Conservation (phyloP, 345 rosid genomes). For the Corchorus olitorius region DNA sequence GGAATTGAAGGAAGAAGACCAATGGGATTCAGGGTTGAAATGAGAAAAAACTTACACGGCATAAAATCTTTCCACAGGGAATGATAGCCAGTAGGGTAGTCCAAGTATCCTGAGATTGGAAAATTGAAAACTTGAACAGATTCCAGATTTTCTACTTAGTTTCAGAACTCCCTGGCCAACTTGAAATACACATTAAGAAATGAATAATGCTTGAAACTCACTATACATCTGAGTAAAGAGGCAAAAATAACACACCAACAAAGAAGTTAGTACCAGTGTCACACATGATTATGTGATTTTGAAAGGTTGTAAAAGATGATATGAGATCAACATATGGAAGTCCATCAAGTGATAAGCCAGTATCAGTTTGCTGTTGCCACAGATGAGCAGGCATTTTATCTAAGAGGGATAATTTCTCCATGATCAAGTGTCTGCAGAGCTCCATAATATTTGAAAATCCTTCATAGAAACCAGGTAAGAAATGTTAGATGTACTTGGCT, state of each 20-base stretch:
- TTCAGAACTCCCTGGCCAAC: slow-evolving; percentile 80
- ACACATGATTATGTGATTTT: slow-evolving; percentile 53
- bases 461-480: slow-evolving; percentile 30
- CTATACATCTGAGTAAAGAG: slow-evolving; percentile 15
- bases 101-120: slow-evolving; percentile 82
- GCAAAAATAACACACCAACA: slow-evolving; percentile 11
- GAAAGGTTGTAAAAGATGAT: slow-evolving; percentile 58
- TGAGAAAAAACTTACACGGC: slow-evolving; percentile 57
- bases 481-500: slow-evolving; percentile 26
- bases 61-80: slow-evolving; percentile 69
- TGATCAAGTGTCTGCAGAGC: slow-evolving; percentile 50
- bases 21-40: slow-evolving; percentile 4
- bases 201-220: slow-evolving; percentile 25
- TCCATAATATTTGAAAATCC: slow-evolving; percentile 60
- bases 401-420: slow-evolving; percentile 64
- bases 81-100: slow-evolving; percentile 79
- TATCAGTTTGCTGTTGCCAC: slow-evolving; percentile 51
- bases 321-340: slow-evolving; percentile 47
- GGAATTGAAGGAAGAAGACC: not conserved
- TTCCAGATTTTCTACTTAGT: slow-evolving; percentile 60
- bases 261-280: slow-evolving; percentile 56
- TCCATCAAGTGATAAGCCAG: slow-evolving; percentile 35
- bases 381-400: slow-evolving; percentile 55
- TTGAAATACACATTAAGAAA: slow-evolving; percentile 33
- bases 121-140: slow-evolving; percentile 57